phyloP scores from a whole-genome alignment of 495 filamentous ascomycete genomes.

The Aspergillus homomorphus region DNA sequence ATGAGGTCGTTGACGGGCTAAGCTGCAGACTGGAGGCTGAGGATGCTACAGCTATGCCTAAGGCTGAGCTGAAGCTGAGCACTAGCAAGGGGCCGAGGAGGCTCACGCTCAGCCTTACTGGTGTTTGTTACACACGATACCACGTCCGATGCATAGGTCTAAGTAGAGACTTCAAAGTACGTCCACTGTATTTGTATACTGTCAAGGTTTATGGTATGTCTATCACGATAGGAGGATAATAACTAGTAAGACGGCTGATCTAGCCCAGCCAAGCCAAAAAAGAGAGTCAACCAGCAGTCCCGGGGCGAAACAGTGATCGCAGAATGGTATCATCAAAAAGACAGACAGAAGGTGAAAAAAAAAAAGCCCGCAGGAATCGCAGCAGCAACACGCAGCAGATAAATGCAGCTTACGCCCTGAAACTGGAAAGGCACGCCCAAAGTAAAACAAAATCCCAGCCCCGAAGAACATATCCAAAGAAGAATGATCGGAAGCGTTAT shows the following conservation, averaged over 20 bases:
- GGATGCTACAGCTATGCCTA: no score
- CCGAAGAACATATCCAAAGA: conserved; percentile 14
- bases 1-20: no score
- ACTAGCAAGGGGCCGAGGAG: no score
- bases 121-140: no score
- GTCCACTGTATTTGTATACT: no score
- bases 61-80: no score
- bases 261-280: conserved; percentile 5
- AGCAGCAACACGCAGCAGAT: conserved; percentile 29
- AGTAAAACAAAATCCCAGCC: conserved; percentile 32
- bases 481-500: conserved; percentile 23
- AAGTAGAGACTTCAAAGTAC: no score
- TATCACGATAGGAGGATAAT: background rate
- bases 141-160: no score
- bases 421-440: conserved; percentile 23
- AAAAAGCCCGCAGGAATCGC: background rate
- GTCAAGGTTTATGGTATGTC: no score
- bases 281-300: conserved; percentile 19
- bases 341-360: conserved; percentile 27
- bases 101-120: no score
- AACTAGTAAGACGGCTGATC: background rate
- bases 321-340: conserved; percentile 43
- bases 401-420: conserved; percentile 21
- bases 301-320: conserved; percentile 26
- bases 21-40: no score